These are phyloP conservation scores for Coelastrella sp. DNA, from an alignment of 139 green algal species.

Conservation along the genomic window DNA sequence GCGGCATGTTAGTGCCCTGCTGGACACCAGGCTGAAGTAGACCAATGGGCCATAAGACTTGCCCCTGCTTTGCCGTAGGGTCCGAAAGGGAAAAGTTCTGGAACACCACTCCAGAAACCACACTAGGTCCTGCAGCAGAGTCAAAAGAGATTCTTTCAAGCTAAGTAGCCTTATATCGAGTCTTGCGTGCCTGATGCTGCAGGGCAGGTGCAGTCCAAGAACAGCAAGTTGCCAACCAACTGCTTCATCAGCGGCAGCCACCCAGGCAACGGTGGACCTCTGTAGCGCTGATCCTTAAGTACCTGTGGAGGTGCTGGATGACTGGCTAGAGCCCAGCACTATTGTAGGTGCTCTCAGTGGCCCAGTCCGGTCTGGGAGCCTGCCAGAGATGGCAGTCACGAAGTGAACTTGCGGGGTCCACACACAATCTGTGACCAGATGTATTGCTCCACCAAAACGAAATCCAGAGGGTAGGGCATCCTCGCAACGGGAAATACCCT, in stretches of 20 bases:
- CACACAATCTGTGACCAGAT: neutral
- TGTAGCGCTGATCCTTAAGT: neutral
- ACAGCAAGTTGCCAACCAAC: no score
- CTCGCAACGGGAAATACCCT: conserved; percentile 14
- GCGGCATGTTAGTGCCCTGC: neutral
- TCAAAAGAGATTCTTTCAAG: neutral
- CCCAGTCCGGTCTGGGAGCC: neutral
- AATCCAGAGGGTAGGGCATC: neutral
- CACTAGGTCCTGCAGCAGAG: conserved; percentile 20
- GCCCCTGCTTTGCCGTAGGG: neutral
- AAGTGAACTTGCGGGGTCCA: conserved; percentile 42
- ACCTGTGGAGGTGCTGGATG: neutral
- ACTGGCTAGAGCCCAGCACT: neutral
- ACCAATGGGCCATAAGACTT: conserved; percentile 24
- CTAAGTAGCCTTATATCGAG: no score
- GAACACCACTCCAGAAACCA: conserved; percentile 10
- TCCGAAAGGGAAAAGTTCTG: conserved; percentile 29
- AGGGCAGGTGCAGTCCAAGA: no score
- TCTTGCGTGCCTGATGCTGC: no score
- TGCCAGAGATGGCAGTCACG: conserved; percentile 17
- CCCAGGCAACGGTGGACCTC: neutral
- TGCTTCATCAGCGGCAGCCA: no score
- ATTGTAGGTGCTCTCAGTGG: conserved; percentile 2
- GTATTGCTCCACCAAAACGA: conserved; percentile 13
- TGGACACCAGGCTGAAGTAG: neutral